A percentile compares a stretch with the other conserved stretches of the same genome.
phyloP scores from a whole-genome alignment of 1,139 yeast species.

The Diutina sp. region DNA sequence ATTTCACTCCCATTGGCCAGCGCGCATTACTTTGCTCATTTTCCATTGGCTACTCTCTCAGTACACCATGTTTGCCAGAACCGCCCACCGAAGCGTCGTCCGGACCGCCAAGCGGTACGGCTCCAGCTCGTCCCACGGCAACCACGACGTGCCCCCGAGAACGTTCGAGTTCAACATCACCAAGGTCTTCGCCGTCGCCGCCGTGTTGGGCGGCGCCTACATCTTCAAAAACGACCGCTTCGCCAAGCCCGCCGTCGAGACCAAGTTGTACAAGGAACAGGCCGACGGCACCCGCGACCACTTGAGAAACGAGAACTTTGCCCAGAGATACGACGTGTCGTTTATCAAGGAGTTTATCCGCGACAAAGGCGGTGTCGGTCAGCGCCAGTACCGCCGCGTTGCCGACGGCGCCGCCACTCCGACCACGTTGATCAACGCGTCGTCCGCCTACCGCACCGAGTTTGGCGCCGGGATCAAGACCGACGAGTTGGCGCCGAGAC shows the following conservation, averaged over 20 bases:
- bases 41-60: background rate
- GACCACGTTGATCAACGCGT: constrained; percentile 27
- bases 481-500: constrained; percentile 34
- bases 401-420: constrained; percentile 17
- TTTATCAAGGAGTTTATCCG: constrained; percentile 29
- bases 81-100: constrained; percentile 2
- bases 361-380: constrained; percentile 38
- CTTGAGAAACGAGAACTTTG: constrained; percentile 25
- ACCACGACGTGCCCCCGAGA: constrained; percentile 13
- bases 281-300: constrained; percentile 19
- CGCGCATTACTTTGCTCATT: background rate
- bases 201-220: constrained; percentile 24
- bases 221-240: constrained; percentile 21
- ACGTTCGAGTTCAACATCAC: constrained; percentile 26
- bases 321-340: constrained; percentile 27
- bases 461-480: constrained; percentile 36
- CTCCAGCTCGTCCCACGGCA: constrained; percentile 13
- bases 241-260: constrained; percentile 26
- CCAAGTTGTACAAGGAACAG: constrained; percentile 25
- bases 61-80: constrained; percentile 2
- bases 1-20: background rate
- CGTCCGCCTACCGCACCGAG: constrained; percentile 27
- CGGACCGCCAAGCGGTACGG: constrained; percentile 2
- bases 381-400: constrained; percentile 25
- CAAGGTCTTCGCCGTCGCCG: constrained; percentile 30